Percentiles rank a stretch among this genome's conserved stretches.
phyloP scores from a whole-genome alignment of 208 protist species.

The Acanthamoeba lugdunensis region DNA sequence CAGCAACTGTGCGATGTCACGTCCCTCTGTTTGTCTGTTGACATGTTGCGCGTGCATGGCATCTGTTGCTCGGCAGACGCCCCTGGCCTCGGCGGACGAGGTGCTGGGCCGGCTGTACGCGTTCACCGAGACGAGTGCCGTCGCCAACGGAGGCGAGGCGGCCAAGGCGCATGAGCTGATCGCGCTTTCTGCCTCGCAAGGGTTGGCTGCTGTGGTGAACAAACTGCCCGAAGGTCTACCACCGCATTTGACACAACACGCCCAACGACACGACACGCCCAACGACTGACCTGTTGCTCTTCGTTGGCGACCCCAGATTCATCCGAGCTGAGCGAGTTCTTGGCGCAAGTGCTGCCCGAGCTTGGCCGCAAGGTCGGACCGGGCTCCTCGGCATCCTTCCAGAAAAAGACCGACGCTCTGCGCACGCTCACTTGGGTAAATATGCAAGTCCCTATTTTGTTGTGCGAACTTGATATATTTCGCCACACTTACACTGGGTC shows the following conservation, averaged over 20 bases:
- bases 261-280: not conserved
- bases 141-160: not conserved
- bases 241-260: not conserved
- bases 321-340: not conserved
- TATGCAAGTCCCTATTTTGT: not conserved
- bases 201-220: constrained; percentile 41
- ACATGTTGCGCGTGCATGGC: not conserved
- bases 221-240: constrained; percentile 36
- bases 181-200: not conserved
- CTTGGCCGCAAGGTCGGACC: not conserved
- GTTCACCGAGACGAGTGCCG: not conserved
- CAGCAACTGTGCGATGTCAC: not conserved
- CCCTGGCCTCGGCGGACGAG: not conserved
- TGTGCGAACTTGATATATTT: not conserved
- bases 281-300: not conserved
- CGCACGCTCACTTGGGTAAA: constrained; percentile 36
- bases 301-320: not conserved
- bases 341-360: constrained; percentile 28
- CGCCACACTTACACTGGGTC: no score
- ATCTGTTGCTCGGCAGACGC: not conserved
- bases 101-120: not conserved
- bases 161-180: not conserved
- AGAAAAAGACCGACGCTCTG: not conserved
- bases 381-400: not conserved
- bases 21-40: not conserved